A percentile compares a stretch with the other conserved stretches of the same genome.
Conservation (phyloP, 2,329 filamentous ascomycete species). For the Leptographium lundbergii region DNA sequence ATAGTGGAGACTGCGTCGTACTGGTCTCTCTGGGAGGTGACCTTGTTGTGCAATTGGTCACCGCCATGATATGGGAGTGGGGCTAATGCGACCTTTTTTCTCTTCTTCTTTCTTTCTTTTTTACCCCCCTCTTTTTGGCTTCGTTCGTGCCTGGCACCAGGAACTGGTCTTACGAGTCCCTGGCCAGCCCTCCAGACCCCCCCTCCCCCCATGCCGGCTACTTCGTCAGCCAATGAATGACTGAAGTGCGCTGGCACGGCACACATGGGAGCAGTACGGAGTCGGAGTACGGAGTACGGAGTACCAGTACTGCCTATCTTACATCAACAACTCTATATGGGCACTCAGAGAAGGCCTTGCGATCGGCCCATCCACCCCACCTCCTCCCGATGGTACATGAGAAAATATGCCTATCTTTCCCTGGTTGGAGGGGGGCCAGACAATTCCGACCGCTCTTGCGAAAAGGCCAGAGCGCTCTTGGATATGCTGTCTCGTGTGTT, state of each 20-base stretch:
- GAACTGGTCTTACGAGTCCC: background rate
- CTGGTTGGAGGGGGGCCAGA: too few species aligned
- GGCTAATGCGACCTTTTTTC: background rate
- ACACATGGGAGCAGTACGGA: background rate
- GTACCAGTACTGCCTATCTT: too few species aligned
- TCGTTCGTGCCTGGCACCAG: background rate
- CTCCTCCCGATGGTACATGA: background rate
- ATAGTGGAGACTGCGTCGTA: background rate
- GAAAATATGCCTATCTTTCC: too few species aligned
- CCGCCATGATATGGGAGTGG: background rate
- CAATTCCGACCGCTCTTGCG: too few species aligned
- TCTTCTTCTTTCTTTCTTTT: background rate
- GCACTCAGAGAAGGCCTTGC: background rate
- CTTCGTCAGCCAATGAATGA: background rate
- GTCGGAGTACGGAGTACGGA: too few species aligned
- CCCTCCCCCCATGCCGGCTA: background rate
- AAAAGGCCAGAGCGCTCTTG: too few species aligned
- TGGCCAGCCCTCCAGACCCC: background rate
- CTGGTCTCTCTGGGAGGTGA: background rate
- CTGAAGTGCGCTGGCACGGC: background rate
- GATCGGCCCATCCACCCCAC: background rate
- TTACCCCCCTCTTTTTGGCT: background rate
- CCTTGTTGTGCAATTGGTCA: background rate
- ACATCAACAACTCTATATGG: too few species aligned
- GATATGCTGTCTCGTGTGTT: too few species aligned